phyloP scores from a whole-genome alignment of 768 basidiomycete genomes.

The Suillus discolor region DNA sequence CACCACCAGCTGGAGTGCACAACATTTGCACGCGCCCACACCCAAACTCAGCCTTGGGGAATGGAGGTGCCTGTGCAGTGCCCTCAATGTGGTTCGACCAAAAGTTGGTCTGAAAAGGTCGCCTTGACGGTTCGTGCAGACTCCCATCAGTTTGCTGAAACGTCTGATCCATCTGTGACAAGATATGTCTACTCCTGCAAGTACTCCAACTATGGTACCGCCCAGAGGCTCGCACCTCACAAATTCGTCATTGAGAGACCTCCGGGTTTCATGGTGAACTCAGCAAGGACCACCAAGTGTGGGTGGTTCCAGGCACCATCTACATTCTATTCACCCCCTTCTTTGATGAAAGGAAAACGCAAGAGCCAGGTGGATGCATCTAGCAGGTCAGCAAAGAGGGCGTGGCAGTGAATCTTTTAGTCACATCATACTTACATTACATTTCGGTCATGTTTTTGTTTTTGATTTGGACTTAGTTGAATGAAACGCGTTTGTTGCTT shows the following conservation, averaged over 20 bases:
- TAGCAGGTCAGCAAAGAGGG: no score
- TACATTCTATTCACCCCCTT: no score
- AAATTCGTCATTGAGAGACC: not conserved
- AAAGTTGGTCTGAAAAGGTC: not conserved
- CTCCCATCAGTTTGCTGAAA: not conserved
- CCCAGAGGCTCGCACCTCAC: not conserved
- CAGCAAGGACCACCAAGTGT: not conserved
- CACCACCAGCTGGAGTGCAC: not conserved
- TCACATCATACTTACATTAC: no score
- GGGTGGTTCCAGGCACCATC: not conserved
- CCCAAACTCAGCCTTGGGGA: not conserved
- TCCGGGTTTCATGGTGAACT: not conserved
- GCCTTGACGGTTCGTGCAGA: not conserved
- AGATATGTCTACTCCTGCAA: not conserved
- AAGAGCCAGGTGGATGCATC: no score
- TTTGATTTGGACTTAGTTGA: no score
- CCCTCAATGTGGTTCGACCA: not conserved
- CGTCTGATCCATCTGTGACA: accelerated
- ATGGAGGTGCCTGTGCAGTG: not conserved
- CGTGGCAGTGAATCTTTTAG: no score
- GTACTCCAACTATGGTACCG: not conserved
- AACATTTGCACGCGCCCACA: not conserved
- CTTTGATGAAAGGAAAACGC: no score
- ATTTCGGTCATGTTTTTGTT: no score
- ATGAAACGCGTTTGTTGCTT: no score